These are phyloP conservation scores for Cryphonectria naterciae DNA, from an alignment of 2,329 filamentous ascomycete species.

Conservation along the genomic window DNA sequence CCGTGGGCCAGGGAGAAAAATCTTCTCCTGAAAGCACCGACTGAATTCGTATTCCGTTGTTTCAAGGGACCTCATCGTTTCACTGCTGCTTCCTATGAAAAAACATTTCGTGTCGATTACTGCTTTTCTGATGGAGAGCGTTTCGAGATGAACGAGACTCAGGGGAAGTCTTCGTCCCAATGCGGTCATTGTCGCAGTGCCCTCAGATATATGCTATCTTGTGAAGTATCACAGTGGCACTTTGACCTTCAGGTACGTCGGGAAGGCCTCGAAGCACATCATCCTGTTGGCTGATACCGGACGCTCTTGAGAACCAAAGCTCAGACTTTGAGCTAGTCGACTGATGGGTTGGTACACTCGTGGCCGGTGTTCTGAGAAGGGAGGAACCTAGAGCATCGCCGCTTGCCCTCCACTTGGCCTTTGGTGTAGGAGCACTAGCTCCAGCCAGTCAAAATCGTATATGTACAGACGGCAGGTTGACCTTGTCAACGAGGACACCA, in stretches of 20 bases:
- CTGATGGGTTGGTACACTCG: background rate
- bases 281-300: background rate
- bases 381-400: background rate
- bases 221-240: background rate
- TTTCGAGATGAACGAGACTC: background rate
- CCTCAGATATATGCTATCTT: background rate
- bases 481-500: background rate
- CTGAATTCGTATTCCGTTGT: constrained; percentile 12
- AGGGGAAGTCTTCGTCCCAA: background rate
- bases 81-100: constrained; percentile 5
- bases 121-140: background rate
- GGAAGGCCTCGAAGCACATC: background rate
- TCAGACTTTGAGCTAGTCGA: background rate
- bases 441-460: background rate
- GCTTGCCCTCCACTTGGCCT: no score
- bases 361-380: background rate
- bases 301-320: background rate
- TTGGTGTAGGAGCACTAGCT: background rate
- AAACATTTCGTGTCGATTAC: background rate
- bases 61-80: constrained; percentile 24
- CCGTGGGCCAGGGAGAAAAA: background rate
- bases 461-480: background rate
- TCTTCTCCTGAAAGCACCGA: background rate
- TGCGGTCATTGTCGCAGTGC: background rate
- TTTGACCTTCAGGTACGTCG: background rate